Evolutionary conservation across 75 land plant species (phyloP).

Genomic region (Isoetes taiwanensis): DNA sequence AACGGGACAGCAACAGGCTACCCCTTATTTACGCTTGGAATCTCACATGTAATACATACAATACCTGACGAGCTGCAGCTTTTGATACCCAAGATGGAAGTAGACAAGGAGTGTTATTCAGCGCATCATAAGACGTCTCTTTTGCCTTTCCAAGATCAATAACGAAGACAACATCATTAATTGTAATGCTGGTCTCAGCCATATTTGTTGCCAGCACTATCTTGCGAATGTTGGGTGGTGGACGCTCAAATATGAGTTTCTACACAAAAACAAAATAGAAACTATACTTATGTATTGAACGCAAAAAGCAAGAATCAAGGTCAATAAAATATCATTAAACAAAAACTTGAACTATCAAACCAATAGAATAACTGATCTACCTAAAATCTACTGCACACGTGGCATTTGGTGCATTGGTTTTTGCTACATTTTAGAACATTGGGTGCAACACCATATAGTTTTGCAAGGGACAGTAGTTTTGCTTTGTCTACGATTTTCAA

Average conservation of each 20-base stretch:
- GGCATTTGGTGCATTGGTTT: no score
- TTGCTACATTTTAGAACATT: no score
- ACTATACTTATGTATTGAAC: neutral
- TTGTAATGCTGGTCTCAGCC: constrained; percentile 99
- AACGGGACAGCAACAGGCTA: no score
- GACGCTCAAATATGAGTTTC: constrained; percentile 78
- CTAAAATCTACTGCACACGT: no score
- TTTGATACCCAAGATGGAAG: constrained; percentile 93
- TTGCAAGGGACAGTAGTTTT: no score
- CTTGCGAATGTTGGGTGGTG: constrained; percentile 82
- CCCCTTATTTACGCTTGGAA: no score
- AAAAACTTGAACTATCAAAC: neutral
- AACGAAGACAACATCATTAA: constrained; percentile 93
- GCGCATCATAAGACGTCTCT: constrained; percentile 94
- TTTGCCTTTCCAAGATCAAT: constrained; percentile 98
- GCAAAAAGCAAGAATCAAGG: neutral
- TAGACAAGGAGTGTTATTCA: constrained; percentile 94
- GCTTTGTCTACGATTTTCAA: no score
- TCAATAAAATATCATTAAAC: neutral
- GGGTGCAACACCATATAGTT: no score
- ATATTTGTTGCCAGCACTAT: constrained; percentile 98
- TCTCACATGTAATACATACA: no score
- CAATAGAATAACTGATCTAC: neutral
- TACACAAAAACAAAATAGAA: constrained; percentile 19
- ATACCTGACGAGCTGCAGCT: constrained; percentile 94